phyloP scores from a whole-genome alignment of 2,329 filamentous ascomycete genomes.

The Coniella vitis region DNA sequence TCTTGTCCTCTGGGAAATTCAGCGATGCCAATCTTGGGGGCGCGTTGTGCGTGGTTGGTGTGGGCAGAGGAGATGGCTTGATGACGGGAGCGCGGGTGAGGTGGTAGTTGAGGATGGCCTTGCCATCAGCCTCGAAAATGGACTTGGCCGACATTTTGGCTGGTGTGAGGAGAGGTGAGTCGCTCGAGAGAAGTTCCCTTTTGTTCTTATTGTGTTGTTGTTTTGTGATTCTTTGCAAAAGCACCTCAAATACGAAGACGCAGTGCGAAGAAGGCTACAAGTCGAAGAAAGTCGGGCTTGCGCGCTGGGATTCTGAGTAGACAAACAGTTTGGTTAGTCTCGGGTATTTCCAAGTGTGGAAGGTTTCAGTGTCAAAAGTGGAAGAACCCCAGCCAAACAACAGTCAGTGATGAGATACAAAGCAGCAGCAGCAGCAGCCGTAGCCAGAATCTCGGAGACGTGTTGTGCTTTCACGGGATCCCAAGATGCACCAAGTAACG shows the following conservation, averaged over 20 bases:
- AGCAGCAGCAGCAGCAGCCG: not conserved
- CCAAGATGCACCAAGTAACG: not conserved
- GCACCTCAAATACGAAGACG: constrained; percentile 15
- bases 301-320: constrained; percentile 6
- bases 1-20: constrained; percentile 84
- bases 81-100: constrained; percentile 95
- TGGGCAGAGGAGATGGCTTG: constrained; percentile 91
- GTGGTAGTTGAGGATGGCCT: constrained; percentile 99
- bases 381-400: not conserved
- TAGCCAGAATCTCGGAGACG: not conserved
- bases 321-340: constrained; percentile 7
- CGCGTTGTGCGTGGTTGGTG: constrained; percentile 81
- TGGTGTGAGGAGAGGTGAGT: constrained; percentile 10
- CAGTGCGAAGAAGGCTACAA: constrained; percentile 9
- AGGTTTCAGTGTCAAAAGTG: not conserved
- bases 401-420: not conserved
- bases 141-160: constrained; percentile 84
- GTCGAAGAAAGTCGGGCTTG: constrained; percentile 9
- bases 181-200: constrained; percentile 15
- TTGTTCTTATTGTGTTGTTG: constrained; percentile 2
- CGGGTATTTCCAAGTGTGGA: constrained; percentile 9
- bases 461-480: not conserved
- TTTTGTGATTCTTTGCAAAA: constrained; percentile 5
- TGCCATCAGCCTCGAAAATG: constrained; percentile 98
- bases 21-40: constrained; percentile 85